A percentile compares a stretch with the other conserved stretches of the same genome.
These are phyloP conservation scores for Pistacia vera DNA, from an alignment of 345 rosid genomes.

Conservation along the genomic window DNA sequence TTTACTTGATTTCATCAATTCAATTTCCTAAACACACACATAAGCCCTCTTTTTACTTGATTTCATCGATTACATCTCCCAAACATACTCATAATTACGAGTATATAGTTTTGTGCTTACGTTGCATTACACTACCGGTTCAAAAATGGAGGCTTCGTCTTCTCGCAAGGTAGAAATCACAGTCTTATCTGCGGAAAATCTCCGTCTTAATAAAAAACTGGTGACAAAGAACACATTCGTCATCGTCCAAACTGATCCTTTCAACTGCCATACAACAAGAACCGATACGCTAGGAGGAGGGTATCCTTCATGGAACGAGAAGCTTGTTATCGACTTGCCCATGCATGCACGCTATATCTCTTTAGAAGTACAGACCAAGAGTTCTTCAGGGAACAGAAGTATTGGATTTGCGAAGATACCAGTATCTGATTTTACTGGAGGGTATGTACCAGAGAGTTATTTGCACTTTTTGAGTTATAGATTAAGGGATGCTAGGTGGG, in stretches of 20 bases:
- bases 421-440: conserved; percentile 57
- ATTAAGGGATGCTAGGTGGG: conserved; percentile 46
- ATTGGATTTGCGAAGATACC: conserved; percentile 56
- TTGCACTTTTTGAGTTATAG: conserved; percentile 75
- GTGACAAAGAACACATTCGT: conserved; percentile 44
- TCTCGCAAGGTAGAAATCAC: conserved; percentile 47
- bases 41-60: too few relatives aligned
- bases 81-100: background rate
- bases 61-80: background rate
- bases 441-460: conserved; percentile 46
- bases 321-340: conserved; percentile 46
- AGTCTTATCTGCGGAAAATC: conserved; percentile 58
- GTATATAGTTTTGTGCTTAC: background rate
- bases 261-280: conserved; percentile 11
- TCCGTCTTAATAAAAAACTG: conserved; percentile 40
- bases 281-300: conserved; percentile 42
- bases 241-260: conserved; percentile 30
- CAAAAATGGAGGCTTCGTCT: conserved; percentile 7
- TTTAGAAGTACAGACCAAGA: conserved; percentile 44
- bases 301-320: conserved; percentile 61
- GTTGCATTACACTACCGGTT: background rate
- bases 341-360: conserved; percentile 31
- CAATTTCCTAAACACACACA: too few relatives aligned
- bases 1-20: background rate
- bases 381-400: conserved; percentile 28